Percentiles rank a stretch among this genome's conserved stretches.
phyloP scores from a whole-genome alignment of 78 protist species.

The Tieghemostelium lacteum region DNA sequence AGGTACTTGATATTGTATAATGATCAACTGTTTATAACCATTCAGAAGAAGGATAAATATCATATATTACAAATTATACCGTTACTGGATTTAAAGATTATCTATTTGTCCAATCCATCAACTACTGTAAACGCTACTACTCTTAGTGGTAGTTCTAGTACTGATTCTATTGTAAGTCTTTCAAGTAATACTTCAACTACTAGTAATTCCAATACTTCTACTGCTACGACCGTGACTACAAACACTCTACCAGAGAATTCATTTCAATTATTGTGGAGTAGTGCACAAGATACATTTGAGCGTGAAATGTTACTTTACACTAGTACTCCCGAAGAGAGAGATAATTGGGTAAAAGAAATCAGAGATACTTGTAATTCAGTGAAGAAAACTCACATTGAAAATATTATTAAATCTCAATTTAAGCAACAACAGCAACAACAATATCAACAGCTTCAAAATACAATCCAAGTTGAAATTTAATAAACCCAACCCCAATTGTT shows the following conservation, averaged over 20 bases:
- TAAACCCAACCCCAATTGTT: too few species aligned
- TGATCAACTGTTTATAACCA: slow-evolving; percentile 35
- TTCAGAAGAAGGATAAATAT: slow-evolving; percentile 68
- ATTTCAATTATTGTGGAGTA: slow-evolving; percentile 51
- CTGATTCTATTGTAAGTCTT: background rate
- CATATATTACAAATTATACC: slow-evolving; percentile 1
- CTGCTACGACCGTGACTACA: too few species aligned
- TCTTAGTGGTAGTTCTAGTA: background rate
- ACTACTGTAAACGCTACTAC: background rate
- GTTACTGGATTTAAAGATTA: slow-evolving; percentile 39
- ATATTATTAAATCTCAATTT: too few species aligned
- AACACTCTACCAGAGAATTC: too few species aligned
- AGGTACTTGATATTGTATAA: slow-evolving; percentile 33
- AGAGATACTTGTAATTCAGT: slow-evolving; percentile 15
- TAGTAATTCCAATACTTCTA: too few species aligned
- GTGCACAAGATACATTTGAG: slow-evolving; percentile 32
- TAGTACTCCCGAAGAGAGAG: slow-evolving; percentile 22
- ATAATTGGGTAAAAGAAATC: slow-evolving; percentile 37
- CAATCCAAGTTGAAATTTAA: too few species aligned
- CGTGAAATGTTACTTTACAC: slow-evolving; percentile 18
- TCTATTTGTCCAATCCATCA: background rate
- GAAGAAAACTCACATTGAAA: slow-evolving; percentile 6
- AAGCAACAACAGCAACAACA: too few species aligned
- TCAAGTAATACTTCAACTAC: background rate
- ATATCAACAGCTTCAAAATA: too few species aligned